phyloP scores from a whole-genome alignment of 2,329 filamentous ascomycete species.

The Microdochium nivale region DNA sequence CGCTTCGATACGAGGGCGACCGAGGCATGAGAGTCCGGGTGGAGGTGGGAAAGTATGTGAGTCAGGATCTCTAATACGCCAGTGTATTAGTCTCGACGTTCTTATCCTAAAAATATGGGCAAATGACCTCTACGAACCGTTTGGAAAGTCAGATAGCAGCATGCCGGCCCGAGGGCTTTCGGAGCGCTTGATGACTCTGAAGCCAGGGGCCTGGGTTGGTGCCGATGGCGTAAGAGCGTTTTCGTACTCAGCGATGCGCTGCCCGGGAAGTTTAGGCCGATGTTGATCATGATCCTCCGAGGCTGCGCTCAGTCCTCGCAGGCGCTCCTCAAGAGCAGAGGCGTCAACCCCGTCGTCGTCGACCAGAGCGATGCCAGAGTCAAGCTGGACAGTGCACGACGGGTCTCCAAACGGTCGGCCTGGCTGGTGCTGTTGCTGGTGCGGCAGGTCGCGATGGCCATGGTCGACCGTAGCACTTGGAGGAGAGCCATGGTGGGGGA shows the following conservation, averaged over 20 bases:
- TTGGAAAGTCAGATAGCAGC: slow-evolving; percentile 58
- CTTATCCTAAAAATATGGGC: slow-evolving; percentile 63
- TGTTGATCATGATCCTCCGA: slow-evolving; percentile 15
- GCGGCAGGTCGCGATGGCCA: slow-evolving; percentile 20
- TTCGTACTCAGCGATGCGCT: slow-evolving; percentile 53
- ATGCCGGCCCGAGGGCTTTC: slow-evolving; percentile 27
- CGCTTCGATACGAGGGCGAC: slow-evolving; percentile 81
- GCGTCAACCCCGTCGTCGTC: slow-evolving; percentile 26
- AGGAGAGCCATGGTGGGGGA: slow-evolving; percentile 49
- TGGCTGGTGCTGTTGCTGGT: slow-evolving; percentile 10
- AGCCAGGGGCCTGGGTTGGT: slow-evolving; percentile 39
- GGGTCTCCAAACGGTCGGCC: slow-evolving; percentile 22
- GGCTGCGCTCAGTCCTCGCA: slow-evolving; percentile 41
- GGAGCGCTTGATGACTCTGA: slow-evolving; percentile 45
- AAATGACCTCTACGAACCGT: slow-evolving; percentile 50
- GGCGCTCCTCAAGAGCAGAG: slow-evolving; percentile 37
- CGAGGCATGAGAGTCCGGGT: slow-evolving; percentile 72
- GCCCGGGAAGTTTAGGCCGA: slow-evolving; percentile 29
- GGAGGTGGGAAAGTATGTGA: slow-evolving; percentile 82
- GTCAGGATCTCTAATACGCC: slow-evolving; percentile 72
- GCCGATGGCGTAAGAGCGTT: slow-evolving; percentile 42
- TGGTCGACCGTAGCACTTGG: slow-evolving; percentile 29
- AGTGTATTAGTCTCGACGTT: neutral
- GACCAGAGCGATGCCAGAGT: slow-evolving; percentile 12
- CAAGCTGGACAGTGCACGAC: slow-evolving; percentile 22